A percentile compares a stretch with the other conserved stretches of the same genome.
Evolutionary conservation across 2,329 filamentous ascomycete genomes (phyloP).

Genomic region (Fusarium fujikuroi): DNA sequence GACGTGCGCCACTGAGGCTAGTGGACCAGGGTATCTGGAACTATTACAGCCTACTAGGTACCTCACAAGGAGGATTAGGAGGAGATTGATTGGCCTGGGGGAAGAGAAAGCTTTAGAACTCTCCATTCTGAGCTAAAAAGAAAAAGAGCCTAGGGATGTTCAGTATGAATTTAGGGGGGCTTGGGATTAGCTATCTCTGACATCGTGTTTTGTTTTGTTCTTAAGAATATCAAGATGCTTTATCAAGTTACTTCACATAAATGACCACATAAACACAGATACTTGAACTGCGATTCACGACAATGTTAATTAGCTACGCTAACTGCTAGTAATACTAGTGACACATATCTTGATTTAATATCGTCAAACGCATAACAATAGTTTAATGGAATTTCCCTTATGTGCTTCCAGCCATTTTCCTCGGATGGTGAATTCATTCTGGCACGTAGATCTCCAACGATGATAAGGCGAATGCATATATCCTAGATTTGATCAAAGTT

Average conservation of each 20-base stretch:
- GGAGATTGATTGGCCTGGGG: not conserved
- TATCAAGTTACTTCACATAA: not conserved
- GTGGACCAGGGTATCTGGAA: conserved; percentile 2
- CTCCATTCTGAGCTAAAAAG: not conserved
- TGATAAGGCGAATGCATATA: not conserved
- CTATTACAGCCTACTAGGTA: not conserved
- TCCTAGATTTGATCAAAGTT: conserved; percentile 23
- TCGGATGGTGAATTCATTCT: not conserved
- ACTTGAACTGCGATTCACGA: not conserved
- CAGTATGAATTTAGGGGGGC: not conserved
- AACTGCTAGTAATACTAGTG: too few species aligned
- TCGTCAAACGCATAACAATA: not conserved
- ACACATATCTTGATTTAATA: not conserved
- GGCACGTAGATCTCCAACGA: not conserved
- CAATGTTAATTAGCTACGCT: not conserved
- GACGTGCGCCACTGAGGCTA: conserved; percentile 23
- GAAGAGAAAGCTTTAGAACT: not conserved
- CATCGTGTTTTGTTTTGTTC: not conserved
- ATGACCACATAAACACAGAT: not conserved
- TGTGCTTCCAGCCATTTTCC: not conserved
- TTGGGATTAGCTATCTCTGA: not conserved
- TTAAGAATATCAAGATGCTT: not conserved
- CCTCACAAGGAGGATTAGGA: not conserved
- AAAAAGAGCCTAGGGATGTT: not conserved
- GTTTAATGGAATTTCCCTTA: not conserved